A percentile compares a stretch with the other conserved stretches of the same genome.
These are phyloP conservation scores for Immersiella caudata DNA, from an alignment of 495 filamentous ascomycete genomes.

Conservation along the genomic window DNA sequence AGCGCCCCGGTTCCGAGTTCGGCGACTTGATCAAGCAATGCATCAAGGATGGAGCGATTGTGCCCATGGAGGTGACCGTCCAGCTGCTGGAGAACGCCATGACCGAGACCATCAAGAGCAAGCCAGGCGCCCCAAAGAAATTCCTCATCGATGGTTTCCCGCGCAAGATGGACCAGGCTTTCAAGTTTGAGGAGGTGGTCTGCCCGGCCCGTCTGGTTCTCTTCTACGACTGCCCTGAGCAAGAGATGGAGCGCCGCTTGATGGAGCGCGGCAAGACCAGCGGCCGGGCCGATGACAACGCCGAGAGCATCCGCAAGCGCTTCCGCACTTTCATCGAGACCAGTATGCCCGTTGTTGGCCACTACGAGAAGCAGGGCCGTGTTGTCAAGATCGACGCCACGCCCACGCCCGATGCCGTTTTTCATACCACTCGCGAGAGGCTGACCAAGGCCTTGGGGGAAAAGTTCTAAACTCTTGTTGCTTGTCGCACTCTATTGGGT, in stretches of 20 bases:
- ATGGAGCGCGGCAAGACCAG: constrained; percentile 89
- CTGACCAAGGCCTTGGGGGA: constrained; percentile 42
- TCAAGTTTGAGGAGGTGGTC: constrained; percentile 88
- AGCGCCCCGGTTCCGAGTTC: constrained; percentile 80
- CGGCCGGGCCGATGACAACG: constrained; percentile 90
- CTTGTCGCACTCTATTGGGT: neutral
- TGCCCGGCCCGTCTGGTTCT: constrained; percentile 80
- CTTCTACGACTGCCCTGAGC: constrained; percentile 90
- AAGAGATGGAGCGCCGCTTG: constrained; percentile 79
- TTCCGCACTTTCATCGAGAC: constrained; percentile 93
- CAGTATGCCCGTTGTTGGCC: constrained; percentile 93
- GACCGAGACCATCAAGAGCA: constrained; percentile 58
- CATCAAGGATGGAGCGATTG: constrained; percentile 92
- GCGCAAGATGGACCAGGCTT: constrained; percentile 92
- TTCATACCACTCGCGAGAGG: constrained; percentile 61
- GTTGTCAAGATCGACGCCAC: constrained; percentile 78
- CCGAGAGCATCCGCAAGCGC: constrained; percentile 91
- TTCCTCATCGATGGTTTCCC: constrained; percentile 97
- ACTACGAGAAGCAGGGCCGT: constrained; percentile 73
- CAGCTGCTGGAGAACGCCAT: constrained; percentile 91
- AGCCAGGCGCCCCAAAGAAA: constrained; percentile 42
- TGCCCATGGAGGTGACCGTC: constrained; percentile 98
- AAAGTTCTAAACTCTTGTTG: constrained; percentile 25
- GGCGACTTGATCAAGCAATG: constrained; percentile 85
- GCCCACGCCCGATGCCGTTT: constrained; percentile 71